Conservation (phyloP, 1,284 basidiomycete species). For the Paramarasmius palmivorus region DNA sequence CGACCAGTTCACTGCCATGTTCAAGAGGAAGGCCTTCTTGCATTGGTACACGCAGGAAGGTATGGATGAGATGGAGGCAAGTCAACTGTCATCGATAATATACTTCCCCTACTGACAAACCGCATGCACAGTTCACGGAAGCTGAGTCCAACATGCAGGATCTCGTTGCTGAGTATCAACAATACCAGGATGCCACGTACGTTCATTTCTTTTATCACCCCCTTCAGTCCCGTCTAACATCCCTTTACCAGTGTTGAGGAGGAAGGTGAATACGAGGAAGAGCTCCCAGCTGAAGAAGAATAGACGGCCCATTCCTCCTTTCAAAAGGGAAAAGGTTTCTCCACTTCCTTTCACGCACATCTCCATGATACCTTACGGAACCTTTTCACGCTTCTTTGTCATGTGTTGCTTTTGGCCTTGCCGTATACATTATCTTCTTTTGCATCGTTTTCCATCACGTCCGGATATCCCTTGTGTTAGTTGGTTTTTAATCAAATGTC, state of each 20-base stretch:
- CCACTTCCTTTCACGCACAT: constrained; percentile 15
- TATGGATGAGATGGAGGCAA: constrained; percentile 97
- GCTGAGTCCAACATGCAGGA: constrained; percentile 98
- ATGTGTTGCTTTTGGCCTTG: background rate
- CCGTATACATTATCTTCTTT: background rate
- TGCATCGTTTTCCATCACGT: background rate
- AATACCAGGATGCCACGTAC: constrained; percentile 94
- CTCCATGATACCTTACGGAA: constrained; percentile 13
- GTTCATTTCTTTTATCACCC: constrained; percentile 29
- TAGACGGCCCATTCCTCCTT: constrained; percentile 24
- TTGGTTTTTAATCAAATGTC: background rate
- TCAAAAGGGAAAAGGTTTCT: constrained; percentile 13
- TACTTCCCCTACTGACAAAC: constrained; percentile 15
- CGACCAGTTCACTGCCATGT: constrained; percentile 98
- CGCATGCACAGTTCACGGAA: constrained; percentile 74
- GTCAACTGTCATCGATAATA: constrained; percentile 19
- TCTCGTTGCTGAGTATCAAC: constrained; percentile 91
- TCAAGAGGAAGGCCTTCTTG: constrained; percentile 98
- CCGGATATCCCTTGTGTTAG: background rate
- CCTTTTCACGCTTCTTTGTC: constrained; percentile 16
- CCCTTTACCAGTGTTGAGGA: constrained; percentile 65
- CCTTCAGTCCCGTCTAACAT: constrained; percentile 10
- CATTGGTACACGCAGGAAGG: constrained; percentile 99
- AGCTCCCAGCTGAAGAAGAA: constrained; percentile 60
- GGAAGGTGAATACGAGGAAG: constrained; percentile 83